phyloP scores from a whole-genome alignment of 2,329 filamentous ascomycete species.

The Paradendryphiella salina region DNA sequence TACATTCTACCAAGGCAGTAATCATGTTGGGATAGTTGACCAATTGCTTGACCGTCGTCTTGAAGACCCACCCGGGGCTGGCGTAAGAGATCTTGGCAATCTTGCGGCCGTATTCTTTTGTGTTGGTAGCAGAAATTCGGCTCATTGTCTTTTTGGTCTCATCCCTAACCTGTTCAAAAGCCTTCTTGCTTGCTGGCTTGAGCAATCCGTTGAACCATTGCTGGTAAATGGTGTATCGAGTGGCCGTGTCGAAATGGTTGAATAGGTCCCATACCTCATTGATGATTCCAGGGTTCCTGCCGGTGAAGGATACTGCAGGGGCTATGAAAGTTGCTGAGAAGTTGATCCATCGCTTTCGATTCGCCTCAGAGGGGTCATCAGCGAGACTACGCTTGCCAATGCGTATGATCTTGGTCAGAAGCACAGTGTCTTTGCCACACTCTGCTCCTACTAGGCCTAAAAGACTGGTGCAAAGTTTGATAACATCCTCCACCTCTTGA shows the following conservation, averaged over 20 bases:
- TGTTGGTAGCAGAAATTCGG: conserved; percentile 83
- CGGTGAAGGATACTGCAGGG: conserved; percentile 83
- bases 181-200: conserved; percentile 71
- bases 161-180: conserved; percentile 73
- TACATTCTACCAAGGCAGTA: conserved; percentile 91
- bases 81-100: conserved; percentile 91
- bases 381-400: conserved; percentile 78
- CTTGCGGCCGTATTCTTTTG: conserved; percentile 80
- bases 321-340: conserved; percentile 83
- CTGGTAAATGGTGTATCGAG: conserved; percentile 84
- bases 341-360: conserved; percentile 79
- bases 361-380: conserved; percentile 70
- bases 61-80: conserved; percentile 89
- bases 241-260: conserved; percentile 72
- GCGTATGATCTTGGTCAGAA: conserved; percentile 80
- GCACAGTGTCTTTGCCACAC: conserved; percentile 78
- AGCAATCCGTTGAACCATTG: conserved; percentile 70
- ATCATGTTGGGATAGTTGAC: conserved; percentile 95
- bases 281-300: conserved; percentile 78
- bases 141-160: conserved; percentile 88
- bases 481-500: conserved; percentile 86
- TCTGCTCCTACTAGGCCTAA: conserved; percentile 85
- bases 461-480: conserved; percentile 80
- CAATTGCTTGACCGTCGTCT: conserved; percentile 84
- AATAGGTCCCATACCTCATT: conserved; percentile 87